A percentile compares a stretch with the other conserved stretches of the same genome.
Evolutionary conservation across 2,329 filamentous ascomycete genomes (phyloP).

Genomic region (Pseudogymnoascus sp.): DNA sequence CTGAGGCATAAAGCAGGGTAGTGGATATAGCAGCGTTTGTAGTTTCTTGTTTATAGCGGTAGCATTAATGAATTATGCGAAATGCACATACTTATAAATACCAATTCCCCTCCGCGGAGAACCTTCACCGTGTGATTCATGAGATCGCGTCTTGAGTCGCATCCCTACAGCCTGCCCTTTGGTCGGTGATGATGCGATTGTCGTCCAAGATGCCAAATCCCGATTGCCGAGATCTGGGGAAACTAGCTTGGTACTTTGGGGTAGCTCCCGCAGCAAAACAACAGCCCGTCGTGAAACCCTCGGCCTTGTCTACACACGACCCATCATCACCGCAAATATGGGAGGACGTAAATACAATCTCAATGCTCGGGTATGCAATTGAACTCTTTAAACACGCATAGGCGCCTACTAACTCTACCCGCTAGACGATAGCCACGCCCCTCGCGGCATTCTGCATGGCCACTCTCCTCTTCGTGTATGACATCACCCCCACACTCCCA

Average conservation of each 20-base stretch:
- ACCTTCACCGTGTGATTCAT: not conserved
- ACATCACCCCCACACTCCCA: constrained; percentile 13
- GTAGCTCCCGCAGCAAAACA: not conserved
- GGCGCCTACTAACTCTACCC: not conserved
- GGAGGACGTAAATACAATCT: constrained; percentile 1
- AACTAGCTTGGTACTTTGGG: not conserved
- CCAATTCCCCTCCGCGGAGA: not conserved
- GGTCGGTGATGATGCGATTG: constrained; percentile 4
- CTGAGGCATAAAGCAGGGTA: constrained; percentile 28
- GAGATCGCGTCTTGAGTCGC: not conserved
- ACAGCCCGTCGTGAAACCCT: not conserved
- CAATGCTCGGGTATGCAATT: not conserved
- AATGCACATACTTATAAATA: constrained; percentile 8
- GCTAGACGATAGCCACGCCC: constrained; percentile 42
- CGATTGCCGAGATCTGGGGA: constrained; percentile 3
- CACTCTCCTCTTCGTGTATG: constrained; percentile 42
- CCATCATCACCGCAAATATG: not conserved
- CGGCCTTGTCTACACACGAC: not conserved
- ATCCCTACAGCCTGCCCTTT: not conserved
- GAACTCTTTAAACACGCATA: not conserved
- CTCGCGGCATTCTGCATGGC: constrained; percentile 50
- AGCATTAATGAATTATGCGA: constrained; percentile 8
- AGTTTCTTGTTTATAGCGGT: constrained; percentile 48
- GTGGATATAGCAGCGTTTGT: constrained; percentile 75
- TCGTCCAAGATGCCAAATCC: constrained; percentile 8